These are phyloP conservation scores for Carpinus viminea DNA, from an alignment of 306 rosid genomes.

Conservation along the genomic window DNA sequence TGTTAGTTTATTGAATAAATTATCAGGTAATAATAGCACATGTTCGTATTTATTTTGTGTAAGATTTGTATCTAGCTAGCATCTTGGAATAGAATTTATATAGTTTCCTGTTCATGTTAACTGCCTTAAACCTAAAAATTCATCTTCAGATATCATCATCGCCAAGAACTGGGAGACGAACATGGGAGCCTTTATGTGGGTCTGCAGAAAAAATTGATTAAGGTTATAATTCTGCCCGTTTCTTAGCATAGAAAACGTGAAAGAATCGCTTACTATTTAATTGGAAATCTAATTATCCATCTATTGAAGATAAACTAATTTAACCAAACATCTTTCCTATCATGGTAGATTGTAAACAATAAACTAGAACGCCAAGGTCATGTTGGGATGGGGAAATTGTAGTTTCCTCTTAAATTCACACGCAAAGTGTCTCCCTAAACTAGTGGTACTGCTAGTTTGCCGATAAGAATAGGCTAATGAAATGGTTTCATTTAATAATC, in stretches of 20 bases:
- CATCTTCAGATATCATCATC: not conserved
- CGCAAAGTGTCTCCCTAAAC: too few species aligned
- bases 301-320: not conserved
- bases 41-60: not conserved
- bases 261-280: not conserved
- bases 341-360: too few species aligned
- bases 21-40: conserved; percentile 9
- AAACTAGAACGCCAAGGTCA: too few species aligned
- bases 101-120: not conserved
- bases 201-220: not conserved
- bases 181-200: not conserved
- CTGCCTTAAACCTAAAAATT: not conserved
- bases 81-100: not conserved
- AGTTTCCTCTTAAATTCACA: too few species aligned
- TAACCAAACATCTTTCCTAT: too few species aligned
- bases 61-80: not conserved
- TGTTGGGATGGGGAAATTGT: too few species aligned
- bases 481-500: too few species aligned
- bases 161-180: not conserved
- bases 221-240: not conserved
- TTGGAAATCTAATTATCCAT: not conserved
- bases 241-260: not conserved
- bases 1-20: conserved; percentile 3
- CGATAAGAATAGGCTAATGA: too few species aligned
- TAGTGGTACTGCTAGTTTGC: too few species aligned